Conservation (phyloP, 2,329 filamentous ascomycete genomes). For the Clonostachys chloroleuca region DNA sequence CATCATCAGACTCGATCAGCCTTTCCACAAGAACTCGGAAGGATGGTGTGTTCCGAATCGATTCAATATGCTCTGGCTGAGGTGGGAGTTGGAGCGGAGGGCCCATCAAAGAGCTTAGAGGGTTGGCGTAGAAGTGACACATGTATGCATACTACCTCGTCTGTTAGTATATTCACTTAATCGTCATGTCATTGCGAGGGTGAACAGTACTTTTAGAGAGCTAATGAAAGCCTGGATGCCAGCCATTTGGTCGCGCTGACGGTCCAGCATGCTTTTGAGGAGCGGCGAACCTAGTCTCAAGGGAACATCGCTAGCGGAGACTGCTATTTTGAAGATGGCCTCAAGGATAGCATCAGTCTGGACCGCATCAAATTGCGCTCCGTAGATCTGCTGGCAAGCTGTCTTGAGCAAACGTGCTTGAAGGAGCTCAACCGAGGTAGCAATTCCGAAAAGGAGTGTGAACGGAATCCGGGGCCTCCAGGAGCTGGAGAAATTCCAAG, state of each 20-base stretch:
- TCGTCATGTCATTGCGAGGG: neutral
- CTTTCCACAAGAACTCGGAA: constrained; percentile 54
- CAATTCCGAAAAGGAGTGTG: constrained; percentile 72
- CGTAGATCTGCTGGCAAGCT: constrained; percentile 62
- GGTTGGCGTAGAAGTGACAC: constrained; percentile 80
- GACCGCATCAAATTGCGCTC: constrained; percentile 72
- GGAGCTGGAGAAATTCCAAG: constrained; percentile 20
- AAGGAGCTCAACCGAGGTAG: constrained; percentile 76
- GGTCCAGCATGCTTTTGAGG: constrained; percentile 59
- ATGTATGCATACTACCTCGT: constrained; percentile 70
- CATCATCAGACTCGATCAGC: constrained; percentile 27
- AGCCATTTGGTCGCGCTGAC: constrained; percentile 73
- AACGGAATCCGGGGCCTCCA: constrained; percentile 78
- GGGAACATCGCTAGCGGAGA: constrained; percentile 51
- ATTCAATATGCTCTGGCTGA: constrained; percentile 59
- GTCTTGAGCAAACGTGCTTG: constrained; percentile 69
- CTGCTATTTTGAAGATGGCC: constrained; percentile 61
- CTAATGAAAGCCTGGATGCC: constrained; percentile 70
- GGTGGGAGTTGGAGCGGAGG: constrained; percentile 22
- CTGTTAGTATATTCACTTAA: neutral
- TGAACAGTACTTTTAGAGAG: constrained; percentile 55
- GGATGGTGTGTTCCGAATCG: constrained; percentile 63
- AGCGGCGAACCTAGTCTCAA: constrained; percentile 62
- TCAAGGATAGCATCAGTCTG: constrained; percentile 70
- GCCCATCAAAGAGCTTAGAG: constrained; percentile 60